Base-by-base conservation (phyloP, 2,329 filamentous ascomycete genomes). In the Sclerotinia minor region DNA sequence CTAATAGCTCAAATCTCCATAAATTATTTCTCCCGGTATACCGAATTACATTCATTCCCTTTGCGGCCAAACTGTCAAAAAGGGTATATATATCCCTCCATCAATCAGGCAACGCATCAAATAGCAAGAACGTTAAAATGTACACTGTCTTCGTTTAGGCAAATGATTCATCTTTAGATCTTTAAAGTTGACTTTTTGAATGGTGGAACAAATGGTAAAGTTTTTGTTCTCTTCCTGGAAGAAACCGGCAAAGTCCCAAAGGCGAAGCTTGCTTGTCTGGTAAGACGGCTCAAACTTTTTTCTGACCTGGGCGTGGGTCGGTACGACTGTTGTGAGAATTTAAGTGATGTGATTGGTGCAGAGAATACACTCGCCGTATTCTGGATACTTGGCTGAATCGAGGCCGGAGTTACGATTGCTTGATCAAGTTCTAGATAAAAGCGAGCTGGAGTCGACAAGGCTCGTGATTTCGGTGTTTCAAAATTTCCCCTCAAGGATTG, bases 281-380 rank as follows among this genome's bases (percentile, higher is more conserved):
- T 69, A 21, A 69, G 32, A 24, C 26, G 13, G 32, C 45, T 68
- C 29, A 71, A 32, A 35, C 53, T 68, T 21, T 65, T 69, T 6
- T 59, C 60, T 50, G 24, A 13, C 13, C 45, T 52, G 13, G 59
- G 29, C 5, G 9, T 44, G 35, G 59, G 38, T n/a, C 44, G 49
- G 19, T 45, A 58, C 41, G 57, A 50, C 55, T 19, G 50, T 21
- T 61, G 65, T 35, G 35, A 49, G 13, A 32, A 60, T 17, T 21
- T 50, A 8, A 32, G 32, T 35, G 45, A 41, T n/a, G 21, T 13
- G 5, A 5, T 50, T 35, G 32, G 58, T 32, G 13, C 65, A 54
- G 19, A 69, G 8, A 53, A 38, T 5, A 44, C 1, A 19, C 47
- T 63, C 7, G 11, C 44, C 9, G 47, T 21, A 17, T 41, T 15